A percentile compares a stretch with the other conserved stretches of the same genome.
phyloP scores from a whole-genome alignment of 2,329 filamentous ascomycete species.

The Juglanconis juglandina region DNA sequence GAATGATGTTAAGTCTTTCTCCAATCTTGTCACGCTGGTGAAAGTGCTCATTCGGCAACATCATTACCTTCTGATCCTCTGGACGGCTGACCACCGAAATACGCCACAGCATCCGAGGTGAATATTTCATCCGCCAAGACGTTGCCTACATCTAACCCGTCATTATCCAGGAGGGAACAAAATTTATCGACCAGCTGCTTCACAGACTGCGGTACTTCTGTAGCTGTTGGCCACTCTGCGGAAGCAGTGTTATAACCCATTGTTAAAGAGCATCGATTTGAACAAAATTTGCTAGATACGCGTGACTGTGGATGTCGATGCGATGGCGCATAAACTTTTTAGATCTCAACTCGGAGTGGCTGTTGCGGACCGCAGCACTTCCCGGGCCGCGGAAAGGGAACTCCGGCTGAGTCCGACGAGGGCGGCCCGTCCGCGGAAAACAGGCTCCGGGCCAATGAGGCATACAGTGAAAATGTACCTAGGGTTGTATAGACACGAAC shows the following conservation, averaged over 20 bases:
- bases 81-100: neutral
- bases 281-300: too few relatives aligned
- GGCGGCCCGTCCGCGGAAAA: too few relatives aligned
- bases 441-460: too few relatives aligned
- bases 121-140: neutral
- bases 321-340: too few relatives aligned
- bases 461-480: too few relatives aligned
- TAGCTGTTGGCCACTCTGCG: neutral
- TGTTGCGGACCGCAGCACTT: too few relatives aligned
- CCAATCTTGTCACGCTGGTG: neutral
- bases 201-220: neutral
- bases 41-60: neutral
- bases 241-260: neutral
- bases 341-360: too few relatives aligned
- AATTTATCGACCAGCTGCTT: neutral
- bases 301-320: too few relatives aligned
- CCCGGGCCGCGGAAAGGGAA: too few relatives aligned
- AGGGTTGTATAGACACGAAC: too few relatives aligned
- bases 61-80: neutral
- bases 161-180: neutral
- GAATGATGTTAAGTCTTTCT: too few relatives aligned
- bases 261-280: neutral
- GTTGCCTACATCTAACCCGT: neutral
- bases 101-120: neutral
- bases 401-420: too few relatives aligned